Conservation (phyloP, 495 filamentous ascomycete genomes). For the Corynascus novoguineensis region DNA sequence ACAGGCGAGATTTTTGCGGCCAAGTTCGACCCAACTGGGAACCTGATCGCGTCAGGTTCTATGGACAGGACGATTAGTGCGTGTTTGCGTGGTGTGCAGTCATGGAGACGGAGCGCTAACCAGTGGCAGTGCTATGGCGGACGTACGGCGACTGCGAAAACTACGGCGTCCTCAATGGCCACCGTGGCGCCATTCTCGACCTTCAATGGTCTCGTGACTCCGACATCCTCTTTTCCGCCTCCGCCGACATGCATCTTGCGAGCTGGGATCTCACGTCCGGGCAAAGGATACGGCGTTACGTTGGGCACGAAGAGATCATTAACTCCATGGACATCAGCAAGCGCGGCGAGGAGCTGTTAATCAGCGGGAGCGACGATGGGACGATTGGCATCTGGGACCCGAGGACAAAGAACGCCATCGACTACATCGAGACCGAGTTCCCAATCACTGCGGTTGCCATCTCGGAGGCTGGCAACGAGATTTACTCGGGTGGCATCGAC, state of each 20-base stretch:
- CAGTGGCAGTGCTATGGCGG: constrained; percentile 73
- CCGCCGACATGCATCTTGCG: constrained; percentile 83
- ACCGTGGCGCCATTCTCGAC: constrained; percentile 85
- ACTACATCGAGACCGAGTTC: constrained; percentile 86
- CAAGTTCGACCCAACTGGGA: constrained; percentile 81
- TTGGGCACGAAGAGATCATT: constrained; percentile 90
- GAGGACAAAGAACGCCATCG: constrained; percentile 78
- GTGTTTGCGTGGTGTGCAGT: background rate
- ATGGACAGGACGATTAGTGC: constrained; percentile 90
- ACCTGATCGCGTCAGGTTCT: constrained; percentile 87
- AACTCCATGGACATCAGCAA: constrained; percentile 83
- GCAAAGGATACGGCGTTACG: constrained; percentile 78
- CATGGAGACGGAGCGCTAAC: constrained; percentile 10
- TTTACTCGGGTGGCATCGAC: constrained; percentile 93
- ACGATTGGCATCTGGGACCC: constrained; percentile 96
- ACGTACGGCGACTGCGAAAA: constrained; percentile 90
- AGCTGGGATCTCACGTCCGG: constrained; percentile 94
- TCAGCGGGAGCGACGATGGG: constrained; percentile 89
- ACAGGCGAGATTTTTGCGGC: constrained; percentile 82
- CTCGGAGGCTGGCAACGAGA: constrained; percentile 88
- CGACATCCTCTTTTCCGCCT: constrained; percentile 83
- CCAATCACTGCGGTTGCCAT: constrained; percentile 88
- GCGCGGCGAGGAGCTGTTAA: constrained; percentile 80
- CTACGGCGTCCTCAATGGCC: constrained; percentile 79
- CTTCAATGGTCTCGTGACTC: constrained; percentile 96